Evolutionary conservation across 371 early-diverging fungal genomes (phyloP).

Genomic region (Rhizopus delemar): DNA sequence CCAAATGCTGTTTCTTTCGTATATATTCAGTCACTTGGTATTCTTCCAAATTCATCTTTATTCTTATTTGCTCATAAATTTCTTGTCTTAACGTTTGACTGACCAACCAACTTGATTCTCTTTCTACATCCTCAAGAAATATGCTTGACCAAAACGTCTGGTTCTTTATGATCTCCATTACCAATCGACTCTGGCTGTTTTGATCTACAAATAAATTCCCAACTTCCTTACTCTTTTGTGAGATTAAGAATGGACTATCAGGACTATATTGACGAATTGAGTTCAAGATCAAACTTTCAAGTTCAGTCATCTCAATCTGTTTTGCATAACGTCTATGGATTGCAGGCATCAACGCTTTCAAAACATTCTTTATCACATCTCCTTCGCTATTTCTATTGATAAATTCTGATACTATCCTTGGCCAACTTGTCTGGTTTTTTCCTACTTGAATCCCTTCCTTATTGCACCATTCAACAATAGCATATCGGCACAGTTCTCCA

Average conservation of each 20-base stretch:
- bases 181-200: constrained; percentile 29
- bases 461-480: constrained; percentile 44
- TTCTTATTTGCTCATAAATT: constrained; percentile 36
- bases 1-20: constrained; percentile 42
- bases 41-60: constrained; percentile 12
- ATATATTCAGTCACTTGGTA: constrained; percentile 33
- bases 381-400: constrained; percentile 15
- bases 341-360: constrained; percentile 18
- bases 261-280: constrained; percentile 39
- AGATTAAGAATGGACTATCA: constrained; percentile 11
- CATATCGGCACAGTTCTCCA: constrained; percentile 25
- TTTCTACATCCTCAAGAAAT: constrained; percentile 56
- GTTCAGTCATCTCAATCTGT: constrained; percentile 3
- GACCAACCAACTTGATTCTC: constrained; percentile 49
- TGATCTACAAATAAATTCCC: too few relatives aligned
- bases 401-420: constrained; percentile 35
- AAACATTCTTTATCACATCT: constrained; percentile 17
- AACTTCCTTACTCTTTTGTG: too few relatives aligned
- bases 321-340: constrained; percentile 17
- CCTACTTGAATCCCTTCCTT: constrained; percentile 19
- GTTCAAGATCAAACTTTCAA: constrained; percentile 26
- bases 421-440: constrained; percentile 30
- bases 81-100: constrained; percentile 49
- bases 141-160: constrained; percentile 56
- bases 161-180: constrained; percentile 47